Percentiles rank a stretch among this genome's conserved stretches.
Evolutionary conservation across 176 grass and related monocot genomes (phyloP).

Genomic region (Themeda triandra): DNA sequence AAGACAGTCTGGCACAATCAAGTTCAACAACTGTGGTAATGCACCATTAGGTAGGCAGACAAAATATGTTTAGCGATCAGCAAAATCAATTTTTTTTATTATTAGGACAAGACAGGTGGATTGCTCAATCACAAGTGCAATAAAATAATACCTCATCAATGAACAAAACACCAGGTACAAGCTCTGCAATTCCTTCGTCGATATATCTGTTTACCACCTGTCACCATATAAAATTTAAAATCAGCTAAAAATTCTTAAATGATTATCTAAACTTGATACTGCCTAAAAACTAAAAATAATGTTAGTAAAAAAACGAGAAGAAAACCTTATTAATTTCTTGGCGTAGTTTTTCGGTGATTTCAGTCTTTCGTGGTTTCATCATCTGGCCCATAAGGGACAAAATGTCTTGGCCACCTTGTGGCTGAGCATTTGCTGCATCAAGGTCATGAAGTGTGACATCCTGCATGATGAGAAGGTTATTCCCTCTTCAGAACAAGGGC

Average conservation of each 20-base stretch:
- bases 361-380: conserved; percentile 97
- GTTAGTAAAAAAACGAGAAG: background rate
- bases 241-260: background rate
- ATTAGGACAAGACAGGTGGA: background rate
- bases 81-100: background rate
- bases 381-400: conserved; percentile 97
- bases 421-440: conserved; percentile 96
- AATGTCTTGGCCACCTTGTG: conserved; percentile 99
- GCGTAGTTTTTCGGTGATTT: conserved; percentile 91
- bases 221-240: conserved; percentile 14
- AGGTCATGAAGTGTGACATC: conserved; percentile 94
- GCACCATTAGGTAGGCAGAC: background rate
- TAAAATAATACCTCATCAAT: conserved; percentile 80
- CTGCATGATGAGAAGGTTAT: conserved; percentile 39
- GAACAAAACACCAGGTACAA: conserved; percentile 91
- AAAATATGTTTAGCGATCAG: background rate
- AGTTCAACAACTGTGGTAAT: background rate
- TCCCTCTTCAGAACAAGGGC: background rate
- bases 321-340: conserved; percentile 96
- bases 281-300: background rate
- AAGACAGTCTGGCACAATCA: background rate
- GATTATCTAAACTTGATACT: background rate
- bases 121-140: background rate
- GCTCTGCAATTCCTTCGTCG: conserved; percentile 93
- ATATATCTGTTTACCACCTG: conserved; percentile 93